Evolutionary conservation across 306 rosid genomes (phyloP).

Genomic region (Vigna mungo): DNA sequence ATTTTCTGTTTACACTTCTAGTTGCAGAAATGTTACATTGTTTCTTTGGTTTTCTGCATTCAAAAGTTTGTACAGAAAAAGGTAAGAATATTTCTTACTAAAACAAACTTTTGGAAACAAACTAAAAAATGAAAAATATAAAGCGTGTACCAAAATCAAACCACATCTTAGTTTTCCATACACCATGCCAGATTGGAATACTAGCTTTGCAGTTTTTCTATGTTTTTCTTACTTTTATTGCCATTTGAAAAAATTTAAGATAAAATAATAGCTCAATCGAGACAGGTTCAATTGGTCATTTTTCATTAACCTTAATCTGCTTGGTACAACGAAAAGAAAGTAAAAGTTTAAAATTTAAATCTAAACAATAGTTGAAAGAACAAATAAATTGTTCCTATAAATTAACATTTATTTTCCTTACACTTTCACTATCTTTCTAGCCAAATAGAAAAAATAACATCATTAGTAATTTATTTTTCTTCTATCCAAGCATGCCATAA

Average conservation of each 20-base stretch:
- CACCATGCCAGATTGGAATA: background rate
- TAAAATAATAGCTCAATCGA: background rate
- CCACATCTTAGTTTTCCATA: background rate
- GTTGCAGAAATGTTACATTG: background rate
- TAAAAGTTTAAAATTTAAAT: background rate
- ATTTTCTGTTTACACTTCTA: background rate
- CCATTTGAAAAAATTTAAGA: conserved; percentile 13
- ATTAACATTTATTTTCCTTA: background rate
- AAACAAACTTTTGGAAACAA: background rate
- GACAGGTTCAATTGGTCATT: background rate
- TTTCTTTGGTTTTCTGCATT: background rate
- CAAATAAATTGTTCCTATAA: background rate
- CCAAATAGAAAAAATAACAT: background rate
- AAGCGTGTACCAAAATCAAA: background rate
- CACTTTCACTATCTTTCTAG: background rate
- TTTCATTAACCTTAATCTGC: background rate
- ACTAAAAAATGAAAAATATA: background rate
- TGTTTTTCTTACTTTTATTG: background rate
- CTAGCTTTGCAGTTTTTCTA: background rate
- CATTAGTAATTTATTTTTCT: background rate
- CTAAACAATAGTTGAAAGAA: background rate
- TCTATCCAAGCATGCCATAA: background rate
- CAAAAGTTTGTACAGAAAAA: background rate
- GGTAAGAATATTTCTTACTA: no score
- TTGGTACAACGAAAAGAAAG: background rate